A percentile compares a stretch with the other conserved stretches of the same genome.
phyloP scores from a whole-genome alignment of 352 stramenopile genomes.

The Aphanomyces stellatus region DNA sequence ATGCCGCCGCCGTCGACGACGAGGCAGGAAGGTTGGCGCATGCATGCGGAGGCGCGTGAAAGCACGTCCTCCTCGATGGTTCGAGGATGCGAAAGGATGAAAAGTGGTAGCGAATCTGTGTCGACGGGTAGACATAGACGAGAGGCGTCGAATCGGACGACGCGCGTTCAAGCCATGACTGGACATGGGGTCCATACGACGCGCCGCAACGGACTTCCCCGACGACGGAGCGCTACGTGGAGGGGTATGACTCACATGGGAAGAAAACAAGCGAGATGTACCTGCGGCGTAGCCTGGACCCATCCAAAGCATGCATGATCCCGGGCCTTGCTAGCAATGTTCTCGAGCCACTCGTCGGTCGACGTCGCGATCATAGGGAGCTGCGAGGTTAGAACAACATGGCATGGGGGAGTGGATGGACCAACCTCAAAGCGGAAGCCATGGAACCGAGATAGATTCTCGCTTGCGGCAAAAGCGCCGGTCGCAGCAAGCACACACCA shows the following conservation, averaged over 20 bases:
- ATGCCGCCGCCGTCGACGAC: not conserved
- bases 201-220: conserved; percentile 2
- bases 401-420: not conserved
- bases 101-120: conserved; percentile 14
- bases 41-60: not conserved
- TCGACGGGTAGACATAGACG: conserved; percentile 4
- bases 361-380: not conserved
- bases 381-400: not conserved
- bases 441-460: not conserved
- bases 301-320: conserved; percentile 11
- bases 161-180: conserved; percentile 11
- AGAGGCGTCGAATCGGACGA: not conserved
- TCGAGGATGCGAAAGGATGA: conserved; percentile 6
- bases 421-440: conserved; percentile 10
- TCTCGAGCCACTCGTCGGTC: not conserved
- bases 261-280: not conserved
- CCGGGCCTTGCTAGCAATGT: not conserved
- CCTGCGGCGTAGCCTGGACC: not conserved
- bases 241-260: not conserved
- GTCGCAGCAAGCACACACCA: not conserved
- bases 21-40: not conserved
- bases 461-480: not conserved
- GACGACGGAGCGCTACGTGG: not conserved
- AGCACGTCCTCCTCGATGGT: not conserved
- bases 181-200: not conserved